Base-by-base conservation (phyloP, 2,329 filamentous ascomycete genomes). In the Colletotrichum endophyticum region DNA sequence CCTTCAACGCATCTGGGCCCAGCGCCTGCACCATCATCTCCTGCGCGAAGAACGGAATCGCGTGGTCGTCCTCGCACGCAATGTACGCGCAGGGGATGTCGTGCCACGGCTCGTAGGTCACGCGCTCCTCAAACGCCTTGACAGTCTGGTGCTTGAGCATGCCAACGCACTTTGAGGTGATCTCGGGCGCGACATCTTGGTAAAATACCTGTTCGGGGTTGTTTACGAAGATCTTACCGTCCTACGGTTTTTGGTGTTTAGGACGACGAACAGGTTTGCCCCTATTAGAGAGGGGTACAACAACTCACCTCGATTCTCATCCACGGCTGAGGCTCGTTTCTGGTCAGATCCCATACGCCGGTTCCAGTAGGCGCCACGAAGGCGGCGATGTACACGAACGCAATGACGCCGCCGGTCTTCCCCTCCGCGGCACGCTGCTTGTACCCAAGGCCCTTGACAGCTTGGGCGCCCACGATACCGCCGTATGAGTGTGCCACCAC, bases 401-500 rank as follows among this genome's bases (percentile, higher is more conserved):
- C 80, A 4, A 83, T 77, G 0, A 88, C 83, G 6, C 87, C 86
- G 2, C 86, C 86, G 5, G 79, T 70, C 61, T 84, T 78, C 1
- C 83, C 85, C 5, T 80, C 78, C 0, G 69, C 73, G 34, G 79
- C 76, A 4, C 86, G 81, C 49, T 85, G 78, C 36, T 80, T 81
- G 66, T 84, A 82, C 1, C 83, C 81, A 1, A 85, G 79, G 1
- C 84, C 84, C 8, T 81, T 78, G 5, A 87, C 78, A 0, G 84
- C 86, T 49, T 84, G 84, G 27, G 83, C 81, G 5, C 82, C 83
- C 1, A 87, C 80, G 0, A 86, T 78, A 8, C 87, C 87, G 16
- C 85, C 84, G 79, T 87, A 88, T 2, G 85, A 88, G 75, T 89
- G 87, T 6, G 83, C 81, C 5, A 86, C 78, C 2, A 88, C 81